Evolutionary conservation across 2,329 filamentous ascomycete genomes (phyloP).

Genomic region (Ceratocystis ficicola): DNA sequence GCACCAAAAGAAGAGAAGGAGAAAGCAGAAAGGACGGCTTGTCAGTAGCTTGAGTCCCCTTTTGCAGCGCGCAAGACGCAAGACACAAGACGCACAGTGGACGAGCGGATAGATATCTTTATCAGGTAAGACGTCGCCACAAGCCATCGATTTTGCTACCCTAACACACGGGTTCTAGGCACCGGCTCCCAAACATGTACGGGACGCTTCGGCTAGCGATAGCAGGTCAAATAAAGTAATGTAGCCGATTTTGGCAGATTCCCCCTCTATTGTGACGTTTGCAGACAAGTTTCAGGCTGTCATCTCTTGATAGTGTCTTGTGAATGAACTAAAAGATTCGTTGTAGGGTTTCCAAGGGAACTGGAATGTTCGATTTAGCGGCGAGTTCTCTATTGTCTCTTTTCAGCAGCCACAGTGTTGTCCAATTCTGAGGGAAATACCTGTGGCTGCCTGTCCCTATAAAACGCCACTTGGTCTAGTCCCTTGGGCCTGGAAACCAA

Average conservation of each 20-base stretch:
- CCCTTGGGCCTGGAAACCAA: neutral
- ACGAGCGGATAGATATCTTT: too few relatives aligned
- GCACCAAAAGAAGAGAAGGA: neutral
- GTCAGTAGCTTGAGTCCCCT: too few relatives aligned
- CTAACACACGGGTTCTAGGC: too few relatives aligned
- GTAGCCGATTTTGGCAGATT: neutral
- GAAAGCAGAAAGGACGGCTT: neutral
- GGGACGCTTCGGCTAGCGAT: too few relatives aligned
- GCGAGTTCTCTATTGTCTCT: neutral
- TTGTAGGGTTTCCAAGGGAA: neutral
- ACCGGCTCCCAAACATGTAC: too few relatives aligned
- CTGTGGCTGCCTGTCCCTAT: neutral
- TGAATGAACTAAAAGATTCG: neutral
- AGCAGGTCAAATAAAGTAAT: too few relatives aligned
- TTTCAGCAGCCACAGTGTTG: neutral
- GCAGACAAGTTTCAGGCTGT: neutral
- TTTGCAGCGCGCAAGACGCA: too few relatives aligned
- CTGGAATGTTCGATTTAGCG: slow-evolving; percentile 1
- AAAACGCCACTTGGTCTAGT: neutral
- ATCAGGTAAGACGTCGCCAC: too few relatives aligned
- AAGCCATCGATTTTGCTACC: too few relatives aligned
- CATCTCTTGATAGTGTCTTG: too few relatives aligned
- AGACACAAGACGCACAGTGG: too few relatives aligned
- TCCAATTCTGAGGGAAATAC: neutral
- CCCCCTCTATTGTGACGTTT: neutral